Evolutionary conservation across 2,329 filamentous ascomycete species (phyloP).

Genomic region (Alternaria arbusti): DNA sequence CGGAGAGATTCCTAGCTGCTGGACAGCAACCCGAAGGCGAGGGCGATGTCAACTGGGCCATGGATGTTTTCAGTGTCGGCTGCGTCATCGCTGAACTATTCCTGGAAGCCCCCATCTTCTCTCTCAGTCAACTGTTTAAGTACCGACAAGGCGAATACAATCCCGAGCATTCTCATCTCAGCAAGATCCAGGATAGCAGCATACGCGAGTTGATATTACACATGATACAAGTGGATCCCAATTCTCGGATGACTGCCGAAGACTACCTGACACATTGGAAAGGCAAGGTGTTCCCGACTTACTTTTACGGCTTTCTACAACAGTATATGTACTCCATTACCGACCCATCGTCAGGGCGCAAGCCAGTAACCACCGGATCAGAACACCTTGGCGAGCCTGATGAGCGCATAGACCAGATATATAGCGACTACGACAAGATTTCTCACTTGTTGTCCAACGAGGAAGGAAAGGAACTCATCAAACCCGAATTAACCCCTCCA

Average conservation of each 20-base stretch:
- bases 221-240: conserved; percentile 95
- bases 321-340: conserved; percentile 98
- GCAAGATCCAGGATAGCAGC: conserved; percentile 85
- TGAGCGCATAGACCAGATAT: conserved; percentile 91
- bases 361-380: conserved; percentile 69
- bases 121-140: conserved; percentile 92
- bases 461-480: conserved; percentile 54
- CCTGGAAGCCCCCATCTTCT: conserved; percentile 95
- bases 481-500: conserved; percentile 37
- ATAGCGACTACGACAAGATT: conserved; percentile 96
- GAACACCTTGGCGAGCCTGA: conserved; percentile 86
- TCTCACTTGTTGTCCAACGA: conserved; percentile 88
- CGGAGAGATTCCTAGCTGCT: conserved; percentile 83
- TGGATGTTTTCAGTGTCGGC: conserved; percentile 97
- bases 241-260: conserved; percentile 89
- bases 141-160: conserved; percentile 94
- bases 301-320: conserved; percentile 97
- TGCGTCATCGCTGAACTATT: conserved; percentile 98
- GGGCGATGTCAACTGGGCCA: conserved; percentile 81
- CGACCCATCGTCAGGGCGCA: conserved; percentile 81
- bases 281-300: conserved; percentile 88
- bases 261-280: conserved; percentile 94
- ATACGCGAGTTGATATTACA: conserved; percentile 88
- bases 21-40: conserved; percentile 69
- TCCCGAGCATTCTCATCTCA: conserved; percentile 78